Evolutionary conservation across 108 stramenopile species (phyloP), one percentile per base, ranked within the genome.

Genomic region (Cyclotella cryptica): DNA sequence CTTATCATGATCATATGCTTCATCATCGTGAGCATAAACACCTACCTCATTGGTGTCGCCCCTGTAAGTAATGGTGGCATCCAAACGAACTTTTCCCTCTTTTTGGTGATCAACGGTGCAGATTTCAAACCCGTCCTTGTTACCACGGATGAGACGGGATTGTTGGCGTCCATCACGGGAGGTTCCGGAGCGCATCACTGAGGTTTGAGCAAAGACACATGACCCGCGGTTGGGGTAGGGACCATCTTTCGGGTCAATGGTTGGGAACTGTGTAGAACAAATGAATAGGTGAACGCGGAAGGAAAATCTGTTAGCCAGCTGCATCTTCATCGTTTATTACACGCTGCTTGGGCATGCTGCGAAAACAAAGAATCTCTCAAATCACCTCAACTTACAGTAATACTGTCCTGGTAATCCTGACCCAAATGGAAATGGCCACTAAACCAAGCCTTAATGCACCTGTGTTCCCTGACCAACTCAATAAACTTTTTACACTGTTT

Each of bases 391-490:
- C 77, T 70, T 52, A 78, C 70, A 29, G 83, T 83, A 45, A 88
- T 85, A 44, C 52, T 62, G 67, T 88, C 87, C 45, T 85, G 71
- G 47, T 87, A 88, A 65, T 92, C 93, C 52, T 92, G 92, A 27
- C 89, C 84, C 66, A 98, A 87, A 79, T 98, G 98, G 83, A 97
- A 98, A 78, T 98, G 98, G 22, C 98, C 98, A 13, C 87, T 88
- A 52, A 94, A 95, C 98, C 98, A 98, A 22, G 84, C 91, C 86
- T 97, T 97, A 79, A 98, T 92, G 58, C 72, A 79, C 18, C 79
- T 89, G 71, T 97, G 70, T 55, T 91, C 90, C 57, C 88, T 66
- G 24, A 97, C 96, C 43, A 92, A 57, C 55, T 92, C 81, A 64
- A 96, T 89, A 75, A 97, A 97, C 66, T 77, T 84, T 27, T 86